Conservation (phyloP, 768 basidiomycete species). For the Mycena galopus region DNA sequence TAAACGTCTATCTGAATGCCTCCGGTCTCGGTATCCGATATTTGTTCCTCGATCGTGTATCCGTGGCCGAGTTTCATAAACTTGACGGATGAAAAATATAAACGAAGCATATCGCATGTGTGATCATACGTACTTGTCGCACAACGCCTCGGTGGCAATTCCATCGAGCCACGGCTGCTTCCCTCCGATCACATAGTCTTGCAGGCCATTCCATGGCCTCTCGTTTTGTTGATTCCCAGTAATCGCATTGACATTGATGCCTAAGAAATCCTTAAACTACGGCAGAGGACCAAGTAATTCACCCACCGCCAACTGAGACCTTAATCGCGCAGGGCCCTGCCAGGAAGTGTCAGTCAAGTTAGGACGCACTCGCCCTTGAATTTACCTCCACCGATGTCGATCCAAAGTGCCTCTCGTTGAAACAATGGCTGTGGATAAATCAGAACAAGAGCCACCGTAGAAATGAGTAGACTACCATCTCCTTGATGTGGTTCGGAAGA, state of each 20-base stretch:
- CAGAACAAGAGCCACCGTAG: too few relatives aligned
- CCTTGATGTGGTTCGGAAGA: not conserved
- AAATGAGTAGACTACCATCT: not conserved
- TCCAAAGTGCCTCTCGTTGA: slow-evolving; percentile 11
- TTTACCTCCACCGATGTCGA: not conserved
- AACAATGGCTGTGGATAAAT: not conserved
- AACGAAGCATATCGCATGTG: not conserved
- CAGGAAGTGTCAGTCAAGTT: not conserved
- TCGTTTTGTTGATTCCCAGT: not conserved
- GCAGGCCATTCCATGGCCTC: not conserved
- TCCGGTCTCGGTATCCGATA: not conserved
- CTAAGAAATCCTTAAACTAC: not conserved
- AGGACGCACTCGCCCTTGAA: not conserved
- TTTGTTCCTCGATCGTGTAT: slow-evolving; percentile 10
- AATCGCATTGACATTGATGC: not conserved
- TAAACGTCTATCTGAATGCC: slow-evolving; percentile 12
- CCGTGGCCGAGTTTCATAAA: slow-evolving; percentile 6
- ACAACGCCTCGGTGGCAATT: slow-evolving; percentile 1
- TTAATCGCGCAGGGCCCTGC: not conserved
- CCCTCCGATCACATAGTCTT: slow-evolving; percentile 15
- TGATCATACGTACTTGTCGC: not conserved
- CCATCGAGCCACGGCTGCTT: slow-evolving; percentile 6
- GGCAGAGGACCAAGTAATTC: not conserved
- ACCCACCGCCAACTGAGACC: not conserved
- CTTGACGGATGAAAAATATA: not conserved